These are phyloP conservation scores for Pseudocercospora pini-densiflorae DNA, from an alignment of 2,329 filamentous ascomycete genomes.

Conservation along the genomic window DNA sequence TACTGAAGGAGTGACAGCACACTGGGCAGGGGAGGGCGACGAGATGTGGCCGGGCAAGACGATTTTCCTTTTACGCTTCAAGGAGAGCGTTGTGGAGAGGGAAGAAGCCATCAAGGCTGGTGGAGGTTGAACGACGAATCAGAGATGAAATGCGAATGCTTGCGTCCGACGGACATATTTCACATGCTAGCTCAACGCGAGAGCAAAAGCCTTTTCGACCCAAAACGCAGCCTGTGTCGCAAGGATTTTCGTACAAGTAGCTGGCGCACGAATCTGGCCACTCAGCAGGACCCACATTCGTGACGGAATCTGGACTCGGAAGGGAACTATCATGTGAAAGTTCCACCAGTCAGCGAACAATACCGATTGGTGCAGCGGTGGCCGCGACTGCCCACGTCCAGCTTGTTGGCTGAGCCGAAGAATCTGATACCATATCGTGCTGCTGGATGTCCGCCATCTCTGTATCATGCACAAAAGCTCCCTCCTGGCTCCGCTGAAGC, in stretches of 20 bases:
- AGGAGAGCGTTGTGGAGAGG: constrained; percentile 86
- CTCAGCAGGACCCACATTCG: not conserved
- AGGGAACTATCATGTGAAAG: constrained; percentile 17
- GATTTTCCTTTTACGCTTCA: constrained; percentile 93
- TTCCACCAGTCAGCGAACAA: constrained; percentile 15
- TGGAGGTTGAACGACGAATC: constrained; percentile 29
- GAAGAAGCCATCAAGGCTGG: constrained; percentile 62
- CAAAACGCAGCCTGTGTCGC: not conserved
- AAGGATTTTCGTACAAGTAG: not conserved
- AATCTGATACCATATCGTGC: not conserved
- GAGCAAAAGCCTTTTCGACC: not conserved
- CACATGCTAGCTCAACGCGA: not conserved
- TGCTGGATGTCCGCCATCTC: constrained; percentile 11
- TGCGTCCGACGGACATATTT: not conserved
- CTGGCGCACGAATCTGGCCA: not conserved
- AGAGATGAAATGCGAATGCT: not conserved
- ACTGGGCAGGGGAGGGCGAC: constrained; percentile 65
- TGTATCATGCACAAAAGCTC: constrained; percentile 3
- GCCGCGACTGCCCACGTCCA: constrained; percentile 26
- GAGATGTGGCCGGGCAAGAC: constrained; percentile 94
- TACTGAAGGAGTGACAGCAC: constrained; percentile 81
- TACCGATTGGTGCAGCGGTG: constrained; percentile 26
- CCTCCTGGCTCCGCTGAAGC: constrained; percentile 14
- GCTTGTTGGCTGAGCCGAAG: not conserved
- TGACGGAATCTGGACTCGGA: not conserved